Percentiles rank a stretch among this genome's conserved stretches.
Evolutionary conservation across 805 yeast species (phyloP).

Genomic region (Ogataea ganodermae): DNA sequence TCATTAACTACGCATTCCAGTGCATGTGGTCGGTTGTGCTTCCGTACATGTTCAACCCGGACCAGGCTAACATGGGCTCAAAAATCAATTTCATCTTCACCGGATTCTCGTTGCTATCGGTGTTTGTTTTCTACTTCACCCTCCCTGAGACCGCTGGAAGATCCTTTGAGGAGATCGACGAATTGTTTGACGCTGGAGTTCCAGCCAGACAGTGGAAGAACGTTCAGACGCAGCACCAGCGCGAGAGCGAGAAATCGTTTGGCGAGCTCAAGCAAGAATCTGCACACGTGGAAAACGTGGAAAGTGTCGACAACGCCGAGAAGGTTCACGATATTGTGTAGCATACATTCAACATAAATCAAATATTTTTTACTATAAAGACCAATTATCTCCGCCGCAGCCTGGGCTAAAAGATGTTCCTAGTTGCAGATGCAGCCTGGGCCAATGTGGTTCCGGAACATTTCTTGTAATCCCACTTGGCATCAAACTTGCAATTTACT

Average conservation of each 20-base stretch:
- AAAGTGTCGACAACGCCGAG: neutral
- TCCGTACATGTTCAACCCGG: conserved; percentile 54
- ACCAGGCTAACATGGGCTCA: conserved; percentile 47
- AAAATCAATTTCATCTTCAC: conserved; percentile 52
- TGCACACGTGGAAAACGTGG: neutral
- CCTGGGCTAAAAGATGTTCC: neutral
- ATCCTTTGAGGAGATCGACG: conserved; percentile 62
- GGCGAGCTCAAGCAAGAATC: neutral
- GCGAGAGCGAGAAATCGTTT: conserved; percentile 3
- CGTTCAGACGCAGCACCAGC: neutral
- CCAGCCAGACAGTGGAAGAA: conserved; percentile 30
- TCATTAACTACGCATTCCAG: conserved; percentile 36
- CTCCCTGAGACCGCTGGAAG: conserved; percentile 62
- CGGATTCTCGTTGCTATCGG: conserved; percentile 34
- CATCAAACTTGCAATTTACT: too few species aligned
- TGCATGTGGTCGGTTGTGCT: conserved; percentile 40
- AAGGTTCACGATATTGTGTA: neutral
- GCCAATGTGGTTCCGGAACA: neutral
- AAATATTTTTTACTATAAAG: too few species aligned
- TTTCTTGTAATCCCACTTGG: too few species aligned
- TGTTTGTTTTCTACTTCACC: conserved; percentile 49
- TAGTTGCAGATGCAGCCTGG: neutral
- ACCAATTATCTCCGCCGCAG: neutral
- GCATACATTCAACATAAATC: neutral
- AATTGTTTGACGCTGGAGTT: conserved; percentile 44